A percentile compares a stretch with the other conserved stretches of the same genome.
Conservation (phyloP, 73 alveolate genomes). For the Symbiodinium pilosum region DNA sequence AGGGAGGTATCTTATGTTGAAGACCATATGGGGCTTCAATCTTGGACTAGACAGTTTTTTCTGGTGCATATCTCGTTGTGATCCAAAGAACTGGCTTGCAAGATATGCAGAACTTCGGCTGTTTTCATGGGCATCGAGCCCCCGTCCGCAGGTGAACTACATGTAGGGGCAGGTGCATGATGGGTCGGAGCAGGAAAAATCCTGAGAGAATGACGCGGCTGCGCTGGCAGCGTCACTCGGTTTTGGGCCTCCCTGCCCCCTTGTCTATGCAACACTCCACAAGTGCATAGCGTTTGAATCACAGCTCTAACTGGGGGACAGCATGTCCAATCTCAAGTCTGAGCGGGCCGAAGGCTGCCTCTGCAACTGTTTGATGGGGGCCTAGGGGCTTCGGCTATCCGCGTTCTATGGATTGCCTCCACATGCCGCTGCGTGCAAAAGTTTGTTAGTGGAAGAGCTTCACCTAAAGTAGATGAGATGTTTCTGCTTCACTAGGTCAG, state of each 20-base stretch:
- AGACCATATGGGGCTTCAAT: too few relatives aligned
- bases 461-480: too few relatives aligned
- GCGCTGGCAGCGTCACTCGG: conserved; percentile 7
- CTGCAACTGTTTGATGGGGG: neutral
- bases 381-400: neutral
- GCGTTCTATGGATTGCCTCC: neutral
- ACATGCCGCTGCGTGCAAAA: neutral
- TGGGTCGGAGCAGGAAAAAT: conserved; percentile 7
- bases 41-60: too few relatives aligned
- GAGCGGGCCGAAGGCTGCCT: conserved; percentile 1
- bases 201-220: neutral
- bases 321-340: neutral
- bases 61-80: neutral
- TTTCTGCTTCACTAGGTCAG: too few relatives aligned
- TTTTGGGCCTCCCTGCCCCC: neutral
- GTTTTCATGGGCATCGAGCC: neutral
- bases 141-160: neutral
- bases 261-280: neutral
- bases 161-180: neutral
- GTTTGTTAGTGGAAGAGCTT: too few relatives aligned
- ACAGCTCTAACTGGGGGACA: neutral
- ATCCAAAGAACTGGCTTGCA: neutral
- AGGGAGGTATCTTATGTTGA: too few relatives aligned
- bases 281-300: too few relatives aligned
- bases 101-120: neutral